phyloP scores from a whole-genome alignment of 208 protist genomes.

The Trypanosoma cruzi region DNA sequence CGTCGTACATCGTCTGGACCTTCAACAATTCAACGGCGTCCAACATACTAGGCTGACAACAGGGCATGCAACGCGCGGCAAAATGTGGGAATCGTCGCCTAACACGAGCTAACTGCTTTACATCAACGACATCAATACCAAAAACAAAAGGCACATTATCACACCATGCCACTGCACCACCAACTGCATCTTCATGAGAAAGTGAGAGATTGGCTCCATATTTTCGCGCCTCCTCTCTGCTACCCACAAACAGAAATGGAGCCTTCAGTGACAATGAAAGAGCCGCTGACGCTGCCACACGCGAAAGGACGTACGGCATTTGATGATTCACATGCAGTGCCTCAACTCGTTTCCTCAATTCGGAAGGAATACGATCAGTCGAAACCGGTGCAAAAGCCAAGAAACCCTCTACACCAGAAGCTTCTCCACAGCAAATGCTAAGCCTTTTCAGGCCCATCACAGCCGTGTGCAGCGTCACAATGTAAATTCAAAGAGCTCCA shows the following conservation, averaged over 20 bases:
- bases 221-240: slow-evolving; percentile 26
- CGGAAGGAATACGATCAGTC: not conserved
- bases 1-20: not conserved
- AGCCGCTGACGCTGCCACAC: slow-evolving; percentile 53
- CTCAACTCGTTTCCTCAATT: slow-evolving; percentile 6
- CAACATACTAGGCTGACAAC: slow-evolving; percentile 7
- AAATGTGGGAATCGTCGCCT: slow-evolving; percentile 30
- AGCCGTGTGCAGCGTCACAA: too few species aligned
- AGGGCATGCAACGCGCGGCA: slow-evolving; percentile 10
- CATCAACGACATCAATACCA: slow-evolving; percentile 50
- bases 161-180: slow-evolving; percentile 48
- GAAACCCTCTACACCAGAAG: slow-evolving; percentile 5
- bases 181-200: slow-evolving; percentile 51
- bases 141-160: slow-evolving; percentile 7
- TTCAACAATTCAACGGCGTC: not conserved
- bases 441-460: not conserved
- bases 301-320: slow-evolving; percentile 60
- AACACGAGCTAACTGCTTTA: slow-evolving; percentile 38
- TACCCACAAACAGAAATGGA: slow-evolving; percentile 35
- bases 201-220: slow-evolving; percentile 45
- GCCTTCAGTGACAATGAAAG: slow-evolving; percentile 16
- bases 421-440: not conserved
- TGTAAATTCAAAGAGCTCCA: too few species aligned
- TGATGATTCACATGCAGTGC: slow-evolving; percentile 42
- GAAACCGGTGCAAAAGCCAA: slow-evolving; percentile 1